These are phyloP conservation scores for Pichia heedii DNA, from an alignment of 805 yeast species.

Conservation along the genomic window DNA sequence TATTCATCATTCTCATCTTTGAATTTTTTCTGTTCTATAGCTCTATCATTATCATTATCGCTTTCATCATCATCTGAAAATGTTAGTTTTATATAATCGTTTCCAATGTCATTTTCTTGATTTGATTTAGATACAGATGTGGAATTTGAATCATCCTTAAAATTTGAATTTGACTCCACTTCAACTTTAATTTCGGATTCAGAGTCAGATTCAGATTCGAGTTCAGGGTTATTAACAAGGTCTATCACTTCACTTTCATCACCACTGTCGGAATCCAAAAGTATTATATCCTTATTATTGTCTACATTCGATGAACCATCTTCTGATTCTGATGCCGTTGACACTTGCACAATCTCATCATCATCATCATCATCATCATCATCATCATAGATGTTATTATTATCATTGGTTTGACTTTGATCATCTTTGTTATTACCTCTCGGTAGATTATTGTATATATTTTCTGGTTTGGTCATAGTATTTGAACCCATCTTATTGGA, in stretches of 20 bases:
- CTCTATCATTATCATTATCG: conserved; percentile 27
- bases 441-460: background rate
- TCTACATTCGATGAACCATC: background rate
- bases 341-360: background rate
- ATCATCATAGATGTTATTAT: conserved; percentile 7
- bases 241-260: conserved; percentile 3
- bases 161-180: conserved; percentile 2
- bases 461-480: background rate
- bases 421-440: background rate
- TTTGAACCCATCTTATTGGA: background rate
- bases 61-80: conserved; percentile 37
- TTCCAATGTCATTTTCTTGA: conserved; percentile 29
- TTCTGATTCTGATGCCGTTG: background rate
- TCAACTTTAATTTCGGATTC: background rate
- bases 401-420: conserved; percentile 9
- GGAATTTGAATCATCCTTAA: conserved; percentile 5
- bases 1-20: conserved; percentile 19
- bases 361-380: conserved; percentile 6
- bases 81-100: conserved; percentile 50
- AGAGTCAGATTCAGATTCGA: background rate
- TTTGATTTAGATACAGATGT: too few species aligned
- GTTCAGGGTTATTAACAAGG: background rate
- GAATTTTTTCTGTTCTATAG: conserved; percentile 4
- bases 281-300: background rate
- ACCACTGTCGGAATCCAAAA: background rate